phyloP scores from a whole-genome alignment of 352 stramenopile genomes.

The Globisporangium apiculatum region DNA sequence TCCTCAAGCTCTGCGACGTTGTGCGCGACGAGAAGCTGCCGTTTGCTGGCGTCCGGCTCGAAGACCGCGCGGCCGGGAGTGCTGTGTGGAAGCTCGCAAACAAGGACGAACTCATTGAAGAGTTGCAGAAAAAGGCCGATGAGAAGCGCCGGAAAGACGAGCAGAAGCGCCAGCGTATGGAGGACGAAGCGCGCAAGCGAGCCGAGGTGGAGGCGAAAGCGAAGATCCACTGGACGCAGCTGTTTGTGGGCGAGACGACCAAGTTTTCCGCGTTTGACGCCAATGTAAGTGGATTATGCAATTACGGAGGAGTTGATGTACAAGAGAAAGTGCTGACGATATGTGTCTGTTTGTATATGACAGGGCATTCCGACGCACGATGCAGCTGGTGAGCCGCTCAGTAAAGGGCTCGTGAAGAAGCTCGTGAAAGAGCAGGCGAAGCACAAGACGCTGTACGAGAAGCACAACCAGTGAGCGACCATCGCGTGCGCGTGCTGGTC shows the following conservation, averaged over 20 bases:
- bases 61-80: conserved; percentile 61
- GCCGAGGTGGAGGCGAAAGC: conserved; percentile 80
- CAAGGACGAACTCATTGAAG: conserved; percentile 78
- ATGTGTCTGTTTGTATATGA: background rate
- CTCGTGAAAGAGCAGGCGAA: conserved; percentile 95
- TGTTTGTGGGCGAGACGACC: conserved; percentile 88
- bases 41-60: conserved; percentile 81
- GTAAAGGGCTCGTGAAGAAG: conserved; percentile 96
- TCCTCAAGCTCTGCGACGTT: conserved; percentile 82
- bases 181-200: conserved; percentile 70
- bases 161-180: conserved; percentile 62
- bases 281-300: conserved; percentile 25
- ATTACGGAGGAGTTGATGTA: background rate
- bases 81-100: conserved; percentile 91
- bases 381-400: conserved; percentile 88
- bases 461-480: conserved; percentile 34
- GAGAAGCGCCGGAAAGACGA: conserved; percentile 81
- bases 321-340: background rate
- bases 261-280: conserved; percentile 92
- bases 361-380: conserved; percentile 94
- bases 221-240: conserved; percentile 88
- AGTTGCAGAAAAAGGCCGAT: conserved; percentile 67
- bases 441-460: conserved; percentile 90
- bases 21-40: conserved; percentile 88
- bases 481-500: background rate